A percentile compares a stretch with the other conserved stretches of the same genome.
Conservation (phyloP, 306 rosid species). For the Rosa persica region DNA sequence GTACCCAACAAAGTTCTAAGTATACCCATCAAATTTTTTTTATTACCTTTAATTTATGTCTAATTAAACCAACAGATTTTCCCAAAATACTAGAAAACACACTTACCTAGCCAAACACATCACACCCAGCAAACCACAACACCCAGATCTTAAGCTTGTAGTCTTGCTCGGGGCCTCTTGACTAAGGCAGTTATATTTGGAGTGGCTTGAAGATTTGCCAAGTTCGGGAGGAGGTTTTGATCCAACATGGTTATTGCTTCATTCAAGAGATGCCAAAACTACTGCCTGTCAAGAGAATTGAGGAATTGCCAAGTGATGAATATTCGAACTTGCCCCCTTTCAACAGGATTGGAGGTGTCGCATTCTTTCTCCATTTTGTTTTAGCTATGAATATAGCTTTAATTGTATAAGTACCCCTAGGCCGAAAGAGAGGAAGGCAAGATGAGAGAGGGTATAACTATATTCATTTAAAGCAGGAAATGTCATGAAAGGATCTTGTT, state of each 20-base stretch:
- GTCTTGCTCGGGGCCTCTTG: slow-evolving; percentile 78
- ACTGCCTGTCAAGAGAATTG: slow-evolving; percentile 27
- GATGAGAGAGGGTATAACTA: slow-evolving; percentile 32
- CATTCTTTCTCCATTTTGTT: slow-evolving; percentile 42
- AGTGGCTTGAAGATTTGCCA: slow-evolving; percentile 79
- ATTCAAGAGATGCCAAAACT: slow-evolving; percentile 27
- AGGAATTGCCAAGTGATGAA: slow-evolving; percentile 31
- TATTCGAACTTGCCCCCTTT: slow-evolving; percentile 30
- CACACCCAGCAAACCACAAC: no score
- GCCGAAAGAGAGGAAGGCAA: neutral
- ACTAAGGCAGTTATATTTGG: slow-evolving; percentile 92
- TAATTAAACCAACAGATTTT: no score
- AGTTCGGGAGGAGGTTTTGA: slow-evolving; percentile 73
- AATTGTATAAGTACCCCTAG: slow-evolving; percentile 19
- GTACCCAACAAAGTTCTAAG: no score
- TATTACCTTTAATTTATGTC: no score
- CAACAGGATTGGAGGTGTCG: slow-evolving; percentile 24
- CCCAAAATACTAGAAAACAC: no score
- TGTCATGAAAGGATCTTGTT: slow-evolving; percentile 29
- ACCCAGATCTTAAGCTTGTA: no score
- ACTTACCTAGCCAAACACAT: no score
- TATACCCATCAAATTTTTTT: no score
- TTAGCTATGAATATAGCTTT: slow-evolving; percentile 37
- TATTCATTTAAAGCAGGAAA: slow-evolving; percentile 18
- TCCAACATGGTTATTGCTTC: slow-evolving; percentile 20